These are phyloP conservation scores for Skeletonema potamos DNA, from an alignment of 108 stramenopile genomes.

Conservation along the genomic window DNA sequence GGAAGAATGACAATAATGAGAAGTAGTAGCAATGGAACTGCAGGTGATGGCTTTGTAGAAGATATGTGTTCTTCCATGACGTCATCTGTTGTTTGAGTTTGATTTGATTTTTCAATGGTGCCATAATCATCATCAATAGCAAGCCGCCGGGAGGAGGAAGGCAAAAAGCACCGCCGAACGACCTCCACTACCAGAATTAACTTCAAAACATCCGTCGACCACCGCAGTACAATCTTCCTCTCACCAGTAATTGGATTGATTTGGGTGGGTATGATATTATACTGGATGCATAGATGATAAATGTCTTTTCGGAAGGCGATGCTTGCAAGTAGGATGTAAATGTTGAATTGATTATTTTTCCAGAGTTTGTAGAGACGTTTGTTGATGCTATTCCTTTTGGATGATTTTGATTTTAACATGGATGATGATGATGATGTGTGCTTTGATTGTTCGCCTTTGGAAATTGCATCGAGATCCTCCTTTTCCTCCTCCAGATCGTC, in stretches of 20 bases:
- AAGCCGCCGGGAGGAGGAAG: neutral
- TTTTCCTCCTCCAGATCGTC: slow-evolving; percentile 11
- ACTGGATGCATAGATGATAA: slow-evolving; percentile 8
- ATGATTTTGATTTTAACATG: slow-evolving; percentile 3
- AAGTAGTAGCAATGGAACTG: neutral
- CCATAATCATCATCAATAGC: neutral
- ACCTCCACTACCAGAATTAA: slow-evolving; percentile 53
- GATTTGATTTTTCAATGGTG: neutral
- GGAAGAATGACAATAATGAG: neutral
- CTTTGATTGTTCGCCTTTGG: neutral
- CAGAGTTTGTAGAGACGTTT: slow-evolving; percentile 10
- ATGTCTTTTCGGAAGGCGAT: slow-evolving; percentile 74
- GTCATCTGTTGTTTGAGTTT: neutral
- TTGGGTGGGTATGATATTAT: slow-evolving; percentile 3
- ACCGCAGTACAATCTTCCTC: slow-evolving; percentile 15
- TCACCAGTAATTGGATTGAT: slow-evolving; percentile 11
- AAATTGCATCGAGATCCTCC: neutral
- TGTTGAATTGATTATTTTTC: slow-evolving; percentile 29
- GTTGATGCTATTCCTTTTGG: slow-evolving; percentile 3
- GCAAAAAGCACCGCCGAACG: slow-evolving; percentile 32
- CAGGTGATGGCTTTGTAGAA: neutral
- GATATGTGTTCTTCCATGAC: neutral
- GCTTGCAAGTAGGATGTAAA: slow-evolving; percentile 44
- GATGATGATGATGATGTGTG: neutral
- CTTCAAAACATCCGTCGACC: slow-evolving; percentile 52